A percentile compares a stretch with the other conserved stretches of the same genome.
Conservation (phyloP, 1,284 basidiomycete genomes). For the Cutaneotrichosporon cavernicola region DNA sequence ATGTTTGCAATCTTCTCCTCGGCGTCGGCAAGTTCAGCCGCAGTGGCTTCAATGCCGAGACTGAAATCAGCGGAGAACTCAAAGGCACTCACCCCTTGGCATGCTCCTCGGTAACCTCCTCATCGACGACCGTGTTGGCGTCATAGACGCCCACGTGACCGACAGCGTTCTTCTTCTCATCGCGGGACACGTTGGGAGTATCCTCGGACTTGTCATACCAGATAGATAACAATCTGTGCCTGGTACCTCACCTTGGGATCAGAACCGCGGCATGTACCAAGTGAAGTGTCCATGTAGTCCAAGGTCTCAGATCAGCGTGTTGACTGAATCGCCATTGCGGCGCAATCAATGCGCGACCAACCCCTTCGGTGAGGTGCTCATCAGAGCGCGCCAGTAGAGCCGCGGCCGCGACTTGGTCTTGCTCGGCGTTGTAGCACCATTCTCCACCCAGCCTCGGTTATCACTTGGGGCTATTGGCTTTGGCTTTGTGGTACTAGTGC, state of each 20-base stretch:
- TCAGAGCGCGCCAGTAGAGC: too few relatives aligned
- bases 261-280: too few relatives aligned
- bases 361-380: too few relatives aligned
- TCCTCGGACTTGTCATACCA: not conserved
- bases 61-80: not conserved
- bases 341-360: too few relatives aligned
- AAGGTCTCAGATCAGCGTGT: not conserved
- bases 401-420: too few relatives aligned
- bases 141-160: not conserved
- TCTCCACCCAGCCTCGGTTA: too few relatives aligned
- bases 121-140: not conserved
- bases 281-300: not conserved
- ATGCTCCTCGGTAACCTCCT: not conserved
- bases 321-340: too few relatives aligned
- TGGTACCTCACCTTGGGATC: not conserved
- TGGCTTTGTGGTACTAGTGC: too few relatives aligned
- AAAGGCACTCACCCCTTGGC: constrained; percentile 1
- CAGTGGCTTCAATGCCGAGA: constrained; percentile 20
- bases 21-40: constrained; percentile 26
- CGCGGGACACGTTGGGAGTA: not conserved
- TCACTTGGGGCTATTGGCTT: too few relatives aligned
- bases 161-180: constrained; percentile 4
- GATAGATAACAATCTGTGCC: not conserved
- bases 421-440: too few relatives aligned
- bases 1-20: constrained; percentile 29